Evolutionary conservation across 2,329 filamentous ascomycete genomes (phyloP).

Genomic region (Trichoderma hamatum): DNA sequence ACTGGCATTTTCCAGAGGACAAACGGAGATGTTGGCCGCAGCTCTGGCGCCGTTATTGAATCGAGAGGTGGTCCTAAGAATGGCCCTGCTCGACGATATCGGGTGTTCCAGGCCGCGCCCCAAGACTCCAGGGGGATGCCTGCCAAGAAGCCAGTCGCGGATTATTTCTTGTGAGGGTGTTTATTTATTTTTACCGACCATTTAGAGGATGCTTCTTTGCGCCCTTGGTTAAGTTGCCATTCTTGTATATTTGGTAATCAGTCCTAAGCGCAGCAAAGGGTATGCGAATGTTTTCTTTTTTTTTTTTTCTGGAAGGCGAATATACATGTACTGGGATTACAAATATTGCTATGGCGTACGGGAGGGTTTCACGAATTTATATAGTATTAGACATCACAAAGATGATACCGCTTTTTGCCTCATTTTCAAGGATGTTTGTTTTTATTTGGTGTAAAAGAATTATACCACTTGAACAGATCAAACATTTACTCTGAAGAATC

Average conservation of each 20-base stretch:
- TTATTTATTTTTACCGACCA: not conserved
- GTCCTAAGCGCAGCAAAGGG: not conserved
- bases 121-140: conserved; percentile 98
- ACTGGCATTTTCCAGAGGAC: conserved; percentile 69
- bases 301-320: not conserved
- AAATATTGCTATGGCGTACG: not conserved
- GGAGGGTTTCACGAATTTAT: not conserved
- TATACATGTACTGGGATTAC: not conserved
- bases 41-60: conserved; percentile 55
- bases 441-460: not conserved
- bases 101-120: conserved; percentile 94
- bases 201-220: not conserved
- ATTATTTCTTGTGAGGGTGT: conserved; percentile 76
- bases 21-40: conserved; percentile 68
- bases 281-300: not conserved
- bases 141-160: conserved; percentile 95
- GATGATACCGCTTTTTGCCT: not conserved
- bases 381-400: not conserved
- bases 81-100: conserved; percentile 85
- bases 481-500: not conserved
- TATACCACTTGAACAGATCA: not conserved
- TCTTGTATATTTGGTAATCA: not conserved
- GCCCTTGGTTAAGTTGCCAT: not conserved
- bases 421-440: not conserved
- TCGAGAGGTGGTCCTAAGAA: conserved; percentile 48